A percentile compares a stretch with the other conserved stretches of the same genome.
These are phyloP conservation scores for Diversispora epigaea DNA, from an alignment of 192 early-diverging fungal genomes.

Conservation along the genomic window DNA sequence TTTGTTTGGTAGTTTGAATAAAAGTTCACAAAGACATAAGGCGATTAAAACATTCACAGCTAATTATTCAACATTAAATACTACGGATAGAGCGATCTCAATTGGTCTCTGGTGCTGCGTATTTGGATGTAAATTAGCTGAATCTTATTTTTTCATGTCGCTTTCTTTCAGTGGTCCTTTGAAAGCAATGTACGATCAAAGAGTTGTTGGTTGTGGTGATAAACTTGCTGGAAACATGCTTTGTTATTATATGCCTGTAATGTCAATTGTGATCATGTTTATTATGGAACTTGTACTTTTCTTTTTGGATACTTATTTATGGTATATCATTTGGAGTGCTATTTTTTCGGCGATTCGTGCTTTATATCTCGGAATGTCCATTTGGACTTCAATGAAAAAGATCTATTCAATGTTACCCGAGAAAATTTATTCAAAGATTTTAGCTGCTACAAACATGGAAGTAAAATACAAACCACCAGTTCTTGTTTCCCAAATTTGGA, in stretches of 20 bases:
- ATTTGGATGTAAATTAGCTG: slow-evolving; percentile 74
- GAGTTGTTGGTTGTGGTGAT: slow-evolving; percentile 60
- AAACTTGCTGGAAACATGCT: slow-evolving; percentile 54
- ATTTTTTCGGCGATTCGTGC: slow-evolving; percentile 74
- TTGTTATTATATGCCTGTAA: slow-evolving; percentile 65
- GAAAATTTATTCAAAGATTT: slow-evolving; percentile 74
- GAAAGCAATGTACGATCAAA: slow-evolving; percentile 51
- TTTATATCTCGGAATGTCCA: slow-evolving; percentile 76
- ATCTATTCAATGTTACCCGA: slow-evolving; percentile 77
- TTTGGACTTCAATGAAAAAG: slow-evolving; percentile 81
- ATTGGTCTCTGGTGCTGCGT: slow-evolving; percentile 69
- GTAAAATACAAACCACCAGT: slow-evolving; percentile 78
- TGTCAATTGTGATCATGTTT: slow-evolving; percentile 74
- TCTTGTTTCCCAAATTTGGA: slow-evolving; percentile 80
- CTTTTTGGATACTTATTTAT: slow-evolving; percentile 85
- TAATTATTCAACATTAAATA: slow-evolving; percentile 70
- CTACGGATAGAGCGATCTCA: slow-evolving; percentile 66
- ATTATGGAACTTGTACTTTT: slow-evolving; percentile 71
- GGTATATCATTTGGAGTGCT: slow-evolving; percentile 86
- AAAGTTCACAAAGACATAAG: slow-evolving; percentile 42
- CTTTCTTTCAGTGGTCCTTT: slow-evolving; percentile 78
- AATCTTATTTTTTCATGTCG: slow-evolving; percentile 82
- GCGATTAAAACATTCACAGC: slow-evolving; percentile 65
- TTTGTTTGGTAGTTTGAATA: slow-evolving; percentile 48
- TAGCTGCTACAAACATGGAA: slow-evolving; percentile 71